These are phyloP conservation scores for Conticribra guillardii DNA, from an alignment of 108 stramenopile genomes.

Conservation along the genomic window DNA sequence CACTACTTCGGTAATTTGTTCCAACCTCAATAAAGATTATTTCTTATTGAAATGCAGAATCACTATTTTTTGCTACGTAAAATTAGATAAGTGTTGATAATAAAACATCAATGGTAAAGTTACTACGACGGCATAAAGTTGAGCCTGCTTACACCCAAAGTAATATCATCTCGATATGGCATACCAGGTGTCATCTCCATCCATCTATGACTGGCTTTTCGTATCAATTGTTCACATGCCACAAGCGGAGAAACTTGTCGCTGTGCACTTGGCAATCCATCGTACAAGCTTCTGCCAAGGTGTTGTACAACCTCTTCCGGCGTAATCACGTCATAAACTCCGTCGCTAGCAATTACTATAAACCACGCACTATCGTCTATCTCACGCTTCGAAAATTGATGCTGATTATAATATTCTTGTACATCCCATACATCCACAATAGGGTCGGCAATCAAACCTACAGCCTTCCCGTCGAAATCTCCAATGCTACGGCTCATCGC, in stretches of 20 bases:
- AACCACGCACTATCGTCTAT: constrained; percentile 40
- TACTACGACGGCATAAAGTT: not conserved
- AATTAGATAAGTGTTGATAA: too few species aligned
- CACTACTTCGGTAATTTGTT: constrained; percentile 12
- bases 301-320: constrained; percentile 25
- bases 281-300: constrained; percentile 34
- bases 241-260: constrained; percentile 5
- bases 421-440: constrained; percentile 64
- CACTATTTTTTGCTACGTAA: too few species aligned
- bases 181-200: constrained; percentile 7
- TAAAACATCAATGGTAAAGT: not conserved
- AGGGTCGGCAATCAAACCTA: constrained; percentile 77
- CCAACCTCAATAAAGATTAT: constrained; percentile 3
- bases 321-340: constrained; percentile 59
- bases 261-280: not conserved
- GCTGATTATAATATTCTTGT: constrained; percentile 14
- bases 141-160: constrained; percentile 42
- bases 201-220: constrained; percentile 37
- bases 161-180: constrained; percentile 46
- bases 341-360: constrained; percentile 79
- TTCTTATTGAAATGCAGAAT: too few species aligned
- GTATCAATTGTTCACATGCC: constrained; percentile 45
- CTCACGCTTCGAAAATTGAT: constrained; percentile 14
- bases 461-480: constrained; percentile 62
- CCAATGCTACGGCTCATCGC: constrained; percentile 84